Conservation (phyloP, 73 alveolate species). For the Effrenium voratum region DNA sequence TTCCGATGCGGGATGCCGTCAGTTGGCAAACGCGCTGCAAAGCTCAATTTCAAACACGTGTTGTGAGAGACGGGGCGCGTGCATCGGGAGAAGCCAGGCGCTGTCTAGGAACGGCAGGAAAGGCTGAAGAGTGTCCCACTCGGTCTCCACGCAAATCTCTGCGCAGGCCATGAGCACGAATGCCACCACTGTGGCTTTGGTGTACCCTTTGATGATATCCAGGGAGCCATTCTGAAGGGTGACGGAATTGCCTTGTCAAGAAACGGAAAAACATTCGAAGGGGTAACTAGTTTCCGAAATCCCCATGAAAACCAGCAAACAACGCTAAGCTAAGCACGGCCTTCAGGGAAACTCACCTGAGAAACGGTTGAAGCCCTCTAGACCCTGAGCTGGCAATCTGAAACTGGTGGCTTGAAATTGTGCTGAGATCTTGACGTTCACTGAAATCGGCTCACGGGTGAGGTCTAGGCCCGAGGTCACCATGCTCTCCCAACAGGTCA, state of each 20-base stretch:
- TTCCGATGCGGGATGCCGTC: neutral
- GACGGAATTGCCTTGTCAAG: neutral
- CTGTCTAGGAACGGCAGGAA: neutral
- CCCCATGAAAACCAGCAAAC: neutral
- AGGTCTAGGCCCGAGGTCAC: neutral
- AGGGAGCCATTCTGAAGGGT: neutral
- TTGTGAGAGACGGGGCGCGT: neutral
- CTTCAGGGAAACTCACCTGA: neutral
- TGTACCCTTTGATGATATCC: conserved; percentile 35
- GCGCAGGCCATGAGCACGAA: neutral
- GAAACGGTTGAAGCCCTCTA: too few relatives aligned
- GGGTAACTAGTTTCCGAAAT: neutral
- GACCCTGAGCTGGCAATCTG: too few relatives aligned
- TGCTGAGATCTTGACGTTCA: conserved; percentile 1
- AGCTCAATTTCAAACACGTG: neutral
- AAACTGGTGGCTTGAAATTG: too few relatives aligned
- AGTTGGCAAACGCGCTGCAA: neutral
- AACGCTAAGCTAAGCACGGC: too few relatives aligned
- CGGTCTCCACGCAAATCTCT: neutral
- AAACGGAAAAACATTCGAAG: neutral
- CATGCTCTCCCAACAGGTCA: neutral
- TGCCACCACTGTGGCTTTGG: neutral
- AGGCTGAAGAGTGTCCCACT: neutral
- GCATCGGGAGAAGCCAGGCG: neutral
- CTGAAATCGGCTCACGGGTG: neutral